These are phyloP conservation scores for Heimioporus sp. DNA, from an alignment of 768 basidiomycete species.

Conservation along the genomic window DNA sequence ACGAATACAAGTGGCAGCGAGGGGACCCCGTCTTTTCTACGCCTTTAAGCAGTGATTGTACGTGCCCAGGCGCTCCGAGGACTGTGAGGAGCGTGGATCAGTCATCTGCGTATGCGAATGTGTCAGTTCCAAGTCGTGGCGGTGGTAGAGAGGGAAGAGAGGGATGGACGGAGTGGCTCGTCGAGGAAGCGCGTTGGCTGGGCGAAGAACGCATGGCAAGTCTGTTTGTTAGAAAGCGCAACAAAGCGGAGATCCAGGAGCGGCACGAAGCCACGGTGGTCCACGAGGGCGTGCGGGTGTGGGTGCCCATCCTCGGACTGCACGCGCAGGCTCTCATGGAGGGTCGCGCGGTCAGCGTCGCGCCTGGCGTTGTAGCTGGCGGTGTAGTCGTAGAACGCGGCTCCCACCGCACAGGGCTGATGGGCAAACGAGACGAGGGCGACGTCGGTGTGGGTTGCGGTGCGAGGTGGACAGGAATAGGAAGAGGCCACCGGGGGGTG, in stretches of 20 bases:
- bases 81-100: conserved; percentile 56
- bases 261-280: conserved; percentile 48
- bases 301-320: conserved; percentile 41
- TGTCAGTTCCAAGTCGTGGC: too few relatives aligned
- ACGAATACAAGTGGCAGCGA: not conserved
- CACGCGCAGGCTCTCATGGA: conserved; percentile 68
- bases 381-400: too few relatives aligned
- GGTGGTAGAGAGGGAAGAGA: too few relatives aligned
- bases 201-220: conserved; percentile 70
- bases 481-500: conserved; percentile 69
- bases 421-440: conserved; percentile 68
- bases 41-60: not conserved
- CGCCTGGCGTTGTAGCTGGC: conserved; percentile 86
- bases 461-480: conserved; percentile 55
- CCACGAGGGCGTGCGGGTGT: too few relatives aligned
- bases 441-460: conserved; percentile 49
- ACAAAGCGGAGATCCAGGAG: conserved; percentile 83
- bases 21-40: not conserved
- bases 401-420: conserved; percentile 50
- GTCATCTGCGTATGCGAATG: conserved; percentile 54
- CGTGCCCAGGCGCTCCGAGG: conserved; percentile 36
- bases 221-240: conserved; percentile 91
- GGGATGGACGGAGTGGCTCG: conserved; percentile 81
- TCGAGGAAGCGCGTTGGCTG: conserved; percentile 81
- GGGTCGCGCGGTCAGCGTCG: conserved; percentile 81